Conservation (phyloP, 2,329 filamentous ascomycete species). For the Metarhizium sp. region DNA sequence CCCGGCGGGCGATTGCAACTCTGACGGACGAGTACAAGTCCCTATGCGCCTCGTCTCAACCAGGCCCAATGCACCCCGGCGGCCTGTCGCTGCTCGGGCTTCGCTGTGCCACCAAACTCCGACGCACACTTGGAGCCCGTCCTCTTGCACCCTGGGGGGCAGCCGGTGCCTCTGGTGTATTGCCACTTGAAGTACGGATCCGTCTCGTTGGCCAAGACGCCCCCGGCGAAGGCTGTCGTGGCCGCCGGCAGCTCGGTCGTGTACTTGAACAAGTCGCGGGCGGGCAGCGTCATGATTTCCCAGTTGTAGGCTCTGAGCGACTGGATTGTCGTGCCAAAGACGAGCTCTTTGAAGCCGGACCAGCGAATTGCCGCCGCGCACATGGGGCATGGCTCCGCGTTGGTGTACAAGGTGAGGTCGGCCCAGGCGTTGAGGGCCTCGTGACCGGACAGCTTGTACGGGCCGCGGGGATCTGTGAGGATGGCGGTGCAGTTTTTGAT, state of each 20-base stretch:
- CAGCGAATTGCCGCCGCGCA: slow-evolving; percentile 47
- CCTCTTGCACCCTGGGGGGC: slow-evolving; percentile 5
- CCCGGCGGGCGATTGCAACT: no score
- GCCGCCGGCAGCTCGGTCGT: slow-evolving; percentile 26
- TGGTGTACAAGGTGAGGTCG: slow-evolving; percentile 44
- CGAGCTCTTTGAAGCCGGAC: slow-evolving; percentile 44
- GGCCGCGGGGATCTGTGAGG: slow-evolving; percentile 34
- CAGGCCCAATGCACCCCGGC: background rate
- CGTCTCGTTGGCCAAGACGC: slow-evolving; percentile 41
- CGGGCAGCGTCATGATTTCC: slow-evolving; percentile 38
- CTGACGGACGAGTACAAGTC: background rate
- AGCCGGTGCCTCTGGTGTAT: slow-evolving; percentile 22
- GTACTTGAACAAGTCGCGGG: slow-evolving; percentile 32
- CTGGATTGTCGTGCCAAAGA: slow-evolving; percentile 43
- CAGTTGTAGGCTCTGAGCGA: slow-evolving; percentile 37
- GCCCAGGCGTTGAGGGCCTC: slow-evolving; percentile 35
- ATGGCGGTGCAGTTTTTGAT: slow-evolving; percentile 43
- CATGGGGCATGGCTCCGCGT: slow-evolving; percentile 48
- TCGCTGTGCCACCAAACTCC: no score
- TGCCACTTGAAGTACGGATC: slow-evolving; percentile 46
- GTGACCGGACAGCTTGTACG: slow-evolving; percentile 30
- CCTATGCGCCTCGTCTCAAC: background rate
- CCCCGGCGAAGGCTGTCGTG: slow-evolving; percentile 29
- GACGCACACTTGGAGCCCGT: background rate
- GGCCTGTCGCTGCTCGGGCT: background rate